Evolutionary conservation across 257 asterid species (phyloP).

Genomic region (Striga asiatica): DNA sequence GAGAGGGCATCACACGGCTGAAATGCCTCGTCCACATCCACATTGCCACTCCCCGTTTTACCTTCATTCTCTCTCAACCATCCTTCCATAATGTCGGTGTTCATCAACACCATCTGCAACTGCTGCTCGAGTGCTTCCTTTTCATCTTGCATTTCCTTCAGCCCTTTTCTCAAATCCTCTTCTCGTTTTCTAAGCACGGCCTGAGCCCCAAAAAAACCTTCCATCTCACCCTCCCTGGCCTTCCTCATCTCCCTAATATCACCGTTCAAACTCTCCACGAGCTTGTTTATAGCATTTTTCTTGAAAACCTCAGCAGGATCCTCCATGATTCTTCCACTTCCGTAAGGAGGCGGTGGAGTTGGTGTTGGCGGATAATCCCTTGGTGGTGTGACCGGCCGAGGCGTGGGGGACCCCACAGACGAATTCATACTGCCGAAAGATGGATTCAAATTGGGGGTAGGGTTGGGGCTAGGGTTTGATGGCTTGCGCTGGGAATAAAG

Average conservation of each 20-base stretch:
- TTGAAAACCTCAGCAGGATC: conserved; percentile 58
- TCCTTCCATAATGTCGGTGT: conserved; percentile 51
- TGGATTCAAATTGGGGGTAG: conserved; percentile 18
- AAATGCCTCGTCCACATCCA: conserved; percentile 53
- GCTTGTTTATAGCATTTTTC: conserved; percentile 46
- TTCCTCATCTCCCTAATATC: conserved; percentile 62
- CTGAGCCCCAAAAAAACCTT: conserved; percentile 54
- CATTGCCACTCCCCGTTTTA: conserved; percentile 24
- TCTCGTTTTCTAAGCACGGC: conserved; percentile 54
- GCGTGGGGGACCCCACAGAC: conserved; percentile 21
- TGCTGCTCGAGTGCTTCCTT: conserved; percentile 91
- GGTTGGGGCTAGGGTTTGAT: conserved; percentile 26
- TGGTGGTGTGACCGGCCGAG: conserved; percentile 67
- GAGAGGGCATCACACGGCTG: conserved; percentile 61
- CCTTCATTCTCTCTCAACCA: conserved; percentile 77
- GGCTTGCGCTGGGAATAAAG: conserved; percentile 60
- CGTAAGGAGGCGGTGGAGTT: conserved; percentile 40
- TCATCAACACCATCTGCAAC: conserved; percentile 76
- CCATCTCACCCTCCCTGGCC: conserved; percentile 65
- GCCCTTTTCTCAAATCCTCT: conserved; percentile 44
- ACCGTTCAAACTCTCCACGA: conserved; percentile 41
- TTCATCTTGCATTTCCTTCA: conserved; percentile 82
- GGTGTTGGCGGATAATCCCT: conserved; percentile 35
- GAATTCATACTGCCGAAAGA: conserved; percentile 27
- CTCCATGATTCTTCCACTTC: conserved; percentile 48